Base-by-base conservation (phyloP, 2,329 filamentous ascomycete genomes). In the Apiospora pterosperma region DNA sequence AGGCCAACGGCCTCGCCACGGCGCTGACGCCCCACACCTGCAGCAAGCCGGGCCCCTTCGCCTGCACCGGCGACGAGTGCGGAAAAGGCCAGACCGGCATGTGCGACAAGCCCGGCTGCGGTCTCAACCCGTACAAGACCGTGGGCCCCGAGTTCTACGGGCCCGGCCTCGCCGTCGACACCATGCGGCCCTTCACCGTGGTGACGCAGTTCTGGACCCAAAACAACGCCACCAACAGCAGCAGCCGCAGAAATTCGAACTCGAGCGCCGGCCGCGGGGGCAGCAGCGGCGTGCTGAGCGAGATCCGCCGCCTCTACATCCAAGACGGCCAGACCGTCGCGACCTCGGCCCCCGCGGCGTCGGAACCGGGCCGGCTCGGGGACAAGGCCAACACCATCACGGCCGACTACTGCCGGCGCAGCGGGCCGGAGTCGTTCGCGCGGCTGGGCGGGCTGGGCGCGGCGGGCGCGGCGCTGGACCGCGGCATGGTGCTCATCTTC, bases 111-210 rank as follows among this genome's bases (percentile, higher is more conserved):
- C 85, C 88, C 71, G 88, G 88, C 39, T 90, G 88, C 69, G 88
- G 89, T 74, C 89, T 86, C 81, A 89, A 89, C 81, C 78, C 84
- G n/a, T 90, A 84, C 84, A 86, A 87, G 72, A 82, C 87, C 79
- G 88, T 88, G 65, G 81, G 85, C 75, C 77, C 77, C 34, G 77
- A 80, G 75, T 90, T 89, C 81, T 90, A 85, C 77, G 88, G 88
- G 63, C 78, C 81, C 2, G 84, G 82, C 68, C 79, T 79, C 73
- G 85, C 78, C 34, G 77, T 90, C 69, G 83, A 89, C 75, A 88
- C 85, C 62, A 81, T 74, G 69, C 80, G 81, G 72, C 82, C 83
- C 65, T 81, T 89, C 73, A 90, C 86, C n/a, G 63, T 65, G 2
- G 63, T 65, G 48, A 65, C 63, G 16, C 63, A 62, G 14, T 65